Evolutionary conservation across 2,329 filamentous ascomycete species (phyloP), one percentile per base, ranked within the genome.

Genomic region (Fusarium denticulatum): DNA sequence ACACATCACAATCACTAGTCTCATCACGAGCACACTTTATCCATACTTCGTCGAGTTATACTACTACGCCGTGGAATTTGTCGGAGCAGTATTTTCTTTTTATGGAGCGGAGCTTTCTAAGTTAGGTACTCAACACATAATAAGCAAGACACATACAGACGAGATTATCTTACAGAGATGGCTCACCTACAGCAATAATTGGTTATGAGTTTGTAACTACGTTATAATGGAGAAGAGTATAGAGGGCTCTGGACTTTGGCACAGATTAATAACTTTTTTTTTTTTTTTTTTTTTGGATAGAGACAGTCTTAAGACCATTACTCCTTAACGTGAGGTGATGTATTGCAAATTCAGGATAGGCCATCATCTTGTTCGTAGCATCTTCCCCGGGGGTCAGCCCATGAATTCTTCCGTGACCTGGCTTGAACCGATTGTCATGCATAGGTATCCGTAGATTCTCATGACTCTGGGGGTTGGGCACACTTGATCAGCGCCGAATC

Each of bases 141-240:
- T 45, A 57, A 50, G 53, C 64, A 60, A 76, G 60, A 62, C 65
- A 67, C 57, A 67, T 75, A 56, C 64, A 67, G 70, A 49, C 40
- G 14, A 58, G 61, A 73, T 71, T 59, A 68, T 43, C 63, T n/a
- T 18, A 34, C 28, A n/a, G n/a, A 10, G 26, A 30, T 43, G 22
- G 37, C 37, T 52, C 47, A 26, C n/a, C 46, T 49, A 16, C 14
- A 36, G 50, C 22, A 28, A 55, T 28, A 40, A 39, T 18, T 10
- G 20, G 10, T 39, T 28, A 4, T 12, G 4, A 26, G 42, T 32
- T 22, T 57, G 13, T 13, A 30, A n/a, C 20, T 16, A 10, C 15
- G 28, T 16, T 34, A 20, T 18, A n/a, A 22, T 16, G 34, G 11
- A 36, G 24, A 28, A 34, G 15, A 47, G 11, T 16, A 34, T 32